Evolutionary conservation across 768 basidiomycete genomes (phyloP), one percentile per base, ranked within the genome.

Genomic region (Hemileccinum rubropunctum): DNA sequence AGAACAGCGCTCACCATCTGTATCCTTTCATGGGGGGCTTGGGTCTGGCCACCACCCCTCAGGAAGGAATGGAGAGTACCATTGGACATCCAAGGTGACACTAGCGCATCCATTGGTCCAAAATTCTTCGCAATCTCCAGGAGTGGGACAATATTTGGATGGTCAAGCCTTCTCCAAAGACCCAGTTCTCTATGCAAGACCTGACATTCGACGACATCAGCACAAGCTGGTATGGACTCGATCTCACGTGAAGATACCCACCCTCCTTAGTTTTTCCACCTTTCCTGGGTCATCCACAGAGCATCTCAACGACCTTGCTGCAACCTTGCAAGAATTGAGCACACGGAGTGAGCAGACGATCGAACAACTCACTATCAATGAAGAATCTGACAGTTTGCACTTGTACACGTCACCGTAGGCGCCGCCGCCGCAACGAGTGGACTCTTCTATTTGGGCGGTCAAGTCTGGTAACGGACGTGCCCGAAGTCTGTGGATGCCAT

Each of bases 11-110:
- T 15, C 17, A 34, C 47, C 30, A 47, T 47, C 6, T 20, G 46
- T 15, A 33, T 39, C 27, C 17, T 47, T 32, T 47, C 28, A 32
- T 11, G 14, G 18, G 32, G 30, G 1, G 37, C 14, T 23, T 39
- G 47, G 11, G 28, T 34, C 15, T 4, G 14, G 23, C 21, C 47
- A 4, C 8, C 6, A 10, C 21, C 15, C 39, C 17, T 26, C 32
- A 48, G n/a, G 21, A 48, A 48, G 14, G 33, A 41, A 15, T 48
- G 37, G n/a, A 41, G 47, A 23, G 45, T 39, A 12, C 46, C 38
- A 17, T 47, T 47, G 15, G 12, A 3, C 39, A 41, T 33, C 47
- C 47, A 48, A 13, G 47, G 47, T 6, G 47, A 41, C 23, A 48
- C 47, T 6, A 23, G 47, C 2, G 32, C 39, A 27, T 48, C 39